Base-by-base conservation (phyloP, 2,329 filamentous ascomycete genomes). In the Xylariaceae sp. region DNA sequence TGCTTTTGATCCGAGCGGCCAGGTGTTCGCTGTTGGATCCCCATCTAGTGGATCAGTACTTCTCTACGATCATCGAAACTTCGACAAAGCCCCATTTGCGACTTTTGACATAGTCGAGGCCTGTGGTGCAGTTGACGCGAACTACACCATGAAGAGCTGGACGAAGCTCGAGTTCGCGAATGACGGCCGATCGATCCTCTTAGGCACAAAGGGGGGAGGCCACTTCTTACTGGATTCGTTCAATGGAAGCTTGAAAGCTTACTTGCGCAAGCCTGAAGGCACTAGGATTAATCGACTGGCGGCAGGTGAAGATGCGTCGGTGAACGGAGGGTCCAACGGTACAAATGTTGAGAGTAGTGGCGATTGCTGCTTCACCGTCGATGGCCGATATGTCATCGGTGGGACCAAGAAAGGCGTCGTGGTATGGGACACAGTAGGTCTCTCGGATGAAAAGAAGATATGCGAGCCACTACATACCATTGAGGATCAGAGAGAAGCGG, bases 191-290 rank as follows among this genome's bases (percentile, higher is more conserved):
- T 80, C 80, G 45, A 67, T 98, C 36, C 74, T 98, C 4, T 64
- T 98, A 15, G 87, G 87, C 12, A 97, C 91, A 2, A 87, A 84
- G 37, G 88, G 87, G 6, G 76, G 76, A 38, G 89, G 89, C 0
- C 93, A 98, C 64, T 95, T 93, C 57, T 69, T 98, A 2, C 72
- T 98, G n/a, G 93, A 98, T 61, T 87, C 91, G 1, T 97, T 96
- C 60, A 82, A 88, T 32, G 93, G 91, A 30, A 76, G 74, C 6
- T 64, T 97, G 17, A 87, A 84, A 57, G 83, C 87, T 9, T 89
- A 86, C 60, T 73, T 90, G 42, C 79, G 56, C 60, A 81, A 69
- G 64, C 78, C 65, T 49, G 73, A 65, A 62, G 81, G 67, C 7
- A 46, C 41, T 7, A 50, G 51, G 35, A 72, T 74, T 3, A 67